These are phyloP conservation scores for Buxus sempervirens DNA, from an alignment of 164 flowering plant species.

Conservation along the genomic window DNA sequence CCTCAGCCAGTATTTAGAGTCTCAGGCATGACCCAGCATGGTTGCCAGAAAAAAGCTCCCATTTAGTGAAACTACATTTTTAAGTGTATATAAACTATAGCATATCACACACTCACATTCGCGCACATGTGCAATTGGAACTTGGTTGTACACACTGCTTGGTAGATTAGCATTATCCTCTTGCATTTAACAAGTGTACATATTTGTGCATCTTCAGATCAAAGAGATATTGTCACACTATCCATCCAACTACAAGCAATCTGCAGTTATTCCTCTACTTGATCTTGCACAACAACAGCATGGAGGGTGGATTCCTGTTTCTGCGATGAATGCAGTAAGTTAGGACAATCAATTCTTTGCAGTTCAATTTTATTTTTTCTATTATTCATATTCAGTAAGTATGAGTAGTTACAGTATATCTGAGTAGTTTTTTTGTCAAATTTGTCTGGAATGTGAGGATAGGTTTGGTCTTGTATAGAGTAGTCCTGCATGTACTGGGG, in stretches of 20 bases:
- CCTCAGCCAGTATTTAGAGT: no score
- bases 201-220: constrained; percentile 34
- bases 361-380: no score
- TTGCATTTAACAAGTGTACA: neutral
- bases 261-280: constrained; percentile 92
- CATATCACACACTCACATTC: no score
- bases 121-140: no score
- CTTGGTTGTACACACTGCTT: neutral
- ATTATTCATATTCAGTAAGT: neutral
- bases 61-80: no score
- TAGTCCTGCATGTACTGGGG: neutral
- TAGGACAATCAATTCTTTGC: constrained; percentile 7
- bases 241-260: constrained; percentile 98
- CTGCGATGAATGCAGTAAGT: constrained; percentile 96
- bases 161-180: constrained; percentile 2
- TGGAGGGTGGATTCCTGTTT: constrained; percentile 99
- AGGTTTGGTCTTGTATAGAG: no score
- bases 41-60: no score
- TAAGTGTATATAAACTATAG: no score
- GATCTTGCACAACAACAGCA: constrained; percentile 99
- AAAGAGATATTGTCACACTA: constrained; percentile 91
- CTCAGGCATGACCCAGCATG: no score
- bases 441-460: neutral
- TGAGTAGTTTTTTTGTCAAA: constrained; percentile 5
- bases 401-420: neutral